A percentile compares a stretch with the other conserved stretches of the same genome.
These are phyloP conservation scores for Irpex sp. DNA, from an alignment of 1,284 basidiomycete species.

Conservation along the genomic window DNA sequence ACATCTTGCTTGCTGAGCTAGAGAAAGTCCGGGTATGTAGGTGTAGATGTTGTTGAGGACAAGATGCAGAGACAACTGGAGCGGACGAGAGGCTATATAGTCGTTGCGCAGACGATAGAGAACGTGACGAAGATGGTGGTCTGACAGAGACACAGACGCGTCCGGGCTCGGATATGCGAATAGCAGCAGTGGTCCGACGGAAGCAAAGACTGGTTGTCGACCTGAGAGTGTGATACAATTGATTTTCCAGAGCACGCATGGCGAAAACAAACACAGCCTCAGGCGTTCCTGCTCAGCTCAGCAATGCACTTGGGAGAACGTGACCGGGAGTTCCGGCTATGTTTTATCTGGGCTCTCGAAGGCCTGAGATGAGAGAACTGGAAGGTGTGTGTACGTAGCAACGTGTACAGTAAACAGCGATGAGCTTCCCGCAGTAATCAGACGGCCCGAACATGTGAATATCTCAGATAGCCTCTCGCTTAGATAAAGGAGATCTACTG, in stretches of 20 bases:
- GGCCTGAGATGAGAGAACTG: too few species aligned
- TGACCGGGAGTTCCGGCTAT: not conserved
- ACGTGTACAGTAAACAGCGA: not conserved
- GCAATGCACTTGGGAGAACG: not conserved
- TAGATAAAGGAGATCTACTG: not conserved
- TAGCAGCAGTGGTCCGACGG: not conserved
- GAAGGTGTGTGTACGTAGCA: not conserved
- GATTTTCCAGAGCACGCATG: not conserved
- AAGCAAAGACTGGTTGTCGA: not conserved
- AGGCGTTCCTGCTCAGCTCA: not conserved
- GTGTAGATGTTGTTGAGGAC: not conserved
- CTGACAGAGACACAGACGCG: not conserved
- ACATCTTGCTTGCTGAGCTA: constrained; percentile 1
- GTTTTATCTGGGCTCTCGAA: not conserved
- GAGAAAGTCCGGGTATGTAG: not conserved
- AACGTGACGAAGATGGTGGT: not conserved
- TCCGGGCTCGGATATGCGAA: not conserved
- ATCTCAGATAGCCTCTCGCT: not conserved
- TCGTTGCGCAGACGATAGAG: not conserved
- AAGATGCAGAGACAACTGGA: not conserved
- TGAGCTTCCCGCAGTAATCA: not conserved
- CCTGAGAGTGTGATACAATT: not conserved
- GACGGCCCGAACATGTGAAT: not conserved
- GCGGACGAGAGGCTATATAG: constrained; percentile 1
- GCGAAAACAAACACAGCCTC: not conserved